phyloP scores from a whole-genome alignment of 2,329 filamentous ascomycete genomes.

The Neonectria faginata region DNA sequence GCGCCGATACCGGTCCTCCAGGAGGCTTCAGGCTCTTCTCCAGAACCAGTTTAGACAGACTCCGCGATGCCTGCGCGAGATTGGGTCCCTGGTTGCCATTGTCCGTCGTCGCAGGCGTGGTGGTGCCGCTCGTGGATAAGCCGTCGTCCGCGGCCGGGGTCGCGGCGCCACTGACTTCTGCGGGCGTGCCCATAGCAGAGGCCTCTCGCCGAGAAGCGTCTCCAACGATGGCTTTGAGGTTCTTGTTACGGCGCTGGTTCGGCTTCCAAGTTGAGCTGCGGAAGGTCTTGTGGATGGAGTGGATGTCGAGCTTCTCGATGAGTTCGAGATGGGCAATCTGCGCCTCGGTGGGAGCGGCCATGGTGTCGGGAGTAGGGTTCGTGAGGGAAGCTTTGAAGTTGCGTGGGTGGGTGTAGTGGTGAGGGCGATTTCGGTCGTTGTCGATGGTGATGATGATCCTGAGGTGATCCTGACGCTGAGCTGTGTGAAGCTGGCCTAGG shows the following conservation, averaged over 20 bases:
- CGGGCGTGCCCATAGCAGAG: slow-evolving; percentile 83
- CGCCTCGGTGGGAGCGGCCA: slow-evolving; percentile 75
- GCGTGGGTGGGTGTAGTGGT: background rate
- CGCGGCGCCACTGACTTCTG: slow-evolving; percentile 79
- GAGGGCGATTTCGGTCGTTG: background rate
- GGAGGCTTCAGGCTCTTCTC: slow-evolving; percentile 76
- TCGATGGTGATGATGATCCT: background rate
- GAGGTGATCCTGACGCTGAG: slow-evolving; percentile 3
- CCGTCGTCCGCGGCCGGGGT: slow-evolving; percentile 69
- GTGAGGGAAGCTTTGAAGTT: background rate
- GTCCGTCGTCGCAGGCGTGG: slow-evolving; percentile 63
- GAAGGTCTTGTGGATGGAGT: slow-evolving; percentile 87
- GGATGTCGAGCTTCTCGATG: slow-evolving; percentile 92
- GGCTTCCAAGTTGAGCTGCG: slow-evolving; percentile 92
- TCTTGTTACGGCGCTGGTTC: slow-evolving; percentile 97
- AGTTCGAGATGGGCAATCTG: slow-evolving; percentile 86
- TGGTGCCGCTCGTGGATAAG: slow-evolving; percentile 67
- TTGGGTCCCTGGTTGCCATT: slow-evolving; percentile 68
- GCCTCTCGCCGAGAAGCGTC: slow-evolving; percentile 90
- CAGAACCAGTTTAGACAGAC: slow-evolving; percentile 86
- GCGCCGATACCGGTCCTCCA: slow-evolving; percentile 59
- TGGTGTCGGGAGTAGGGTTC: slow-evolving; percentile 39
- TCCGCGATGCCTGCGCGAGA: slow-evolving; percentile 89
- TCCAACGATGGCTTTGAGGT: slow-evolving; percentile 94
- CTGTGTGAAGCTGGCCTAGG: slow-evolving; percentile 2